Evolutionary conservation across 768 basidiomycete genomes (phyloP).

Genomic region (Candolleomyces efflorescens): DNA sequence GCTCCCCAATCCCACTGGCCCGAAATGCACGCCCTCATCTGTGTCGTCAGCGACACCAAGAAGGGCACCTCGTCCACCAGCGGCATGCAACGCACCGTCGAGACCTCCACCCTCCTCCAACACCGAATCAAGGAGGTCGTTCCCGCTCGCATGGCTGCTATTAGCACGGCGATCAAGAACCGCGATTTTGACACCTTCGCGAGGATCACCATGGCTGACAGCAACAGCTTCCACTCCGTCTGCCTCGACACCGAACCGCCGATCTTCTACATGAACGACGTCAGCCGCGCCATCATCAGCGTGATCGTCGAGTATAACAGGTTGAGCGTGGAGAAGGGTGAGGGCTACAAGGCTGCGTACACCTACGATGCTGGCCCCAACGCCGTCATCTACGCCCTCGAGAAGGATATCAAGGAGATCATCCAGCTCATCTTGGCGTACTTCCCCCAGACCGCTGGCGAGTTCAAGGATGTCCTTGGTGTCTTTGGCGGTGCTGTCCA

Average conservation of each 20-base stretch:
- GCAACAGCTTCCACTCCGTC: constrained; percentile 98
- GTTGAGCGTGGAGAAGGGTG: constrained; percentile 49
- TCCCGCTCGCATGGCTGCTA: constrained; percentile 78
- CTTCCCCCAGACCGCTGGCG: constrained; percentile 75
- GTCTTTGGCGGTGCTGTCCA: constrained; percentile 44
- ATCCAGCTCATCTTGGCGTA: constrained; percentile 70
- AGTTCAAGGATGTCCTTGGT: constrained; percentile 74
- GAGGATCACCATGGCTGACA: constrained; percentile 91
- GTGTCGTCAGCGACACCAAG: constrained; percentile 93
- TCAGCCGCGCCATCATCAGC: constrained; percentile 87
- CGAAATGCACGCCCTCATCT: constrained; percentile 94
- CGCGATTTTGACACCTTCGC: constrained; percentile 90
- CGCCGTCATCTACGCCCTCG: constrained; percentile 90
- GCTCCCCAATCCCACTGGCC: constrained; percentile 89
- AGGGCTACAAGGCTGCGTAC: constrained; percentile 82
- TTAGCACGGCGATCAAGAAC: constrained; percentile 71
- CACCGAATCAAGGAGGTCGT: constrained; percentile 88
- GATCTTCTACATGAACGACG: constrained; percentile 99
- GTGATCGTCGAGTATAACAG: constrained; percentile 93
- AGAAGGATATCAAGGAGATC: constrained; percentile 75
- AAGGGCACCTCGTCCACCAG: constrained; percentile 93
- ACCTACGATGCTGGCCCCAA: constrained; percentile 99
- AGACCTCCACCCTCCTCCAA: constrained; percentile 83
- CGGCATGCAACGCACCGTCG: constrained; percentile 97
- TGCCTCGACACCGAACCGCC: constrained; percentile 96